Evolutionary conservation across 169 alveolate species (phyloP), one percentile per base, ranked within the genome.

Genomic region (Toxoplasma gondii): DNA sequence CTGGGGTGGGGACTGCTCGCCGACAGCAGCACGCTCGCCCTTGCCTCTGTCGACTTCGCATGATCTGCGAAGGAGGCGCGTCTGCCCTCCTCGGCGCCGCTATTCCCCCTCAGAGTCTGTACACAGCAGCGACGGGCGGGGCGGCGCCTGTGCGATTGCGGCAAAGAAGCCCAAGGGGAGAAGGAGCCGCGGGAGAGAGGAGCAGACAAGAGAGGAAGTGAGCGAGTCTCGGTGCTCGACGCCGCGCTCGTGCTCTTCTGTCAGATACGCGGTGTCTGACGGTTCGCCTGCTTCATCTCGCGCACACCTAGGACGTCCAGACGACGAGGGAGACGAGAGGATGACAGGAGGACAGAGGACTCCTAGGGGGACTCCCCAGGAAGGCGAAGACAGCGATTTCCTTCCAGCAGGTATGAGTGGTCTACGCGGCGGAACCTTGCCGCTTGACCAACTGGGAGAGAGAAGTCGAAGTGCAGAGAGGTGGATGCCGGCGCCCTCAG

Each of bases 21-120:
- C 58, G 58, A 12, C 58, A 4, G 58, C 22, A 4, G 22, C 58
- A 12, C 58, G 12, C 12, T 49, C 58, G 22, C 58, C 58, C 22
- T 12, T 4, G 12, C 58, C 58, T 4, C 58, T 49, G 58, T 49
- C 58, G 58, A 12, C 22, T 49, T 49, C 34, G n/a, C 74, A 27
- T 19, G 74, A 64, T 4, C 74, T 64, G 4, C 74, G 74, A 16
- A 64, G 74, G 22, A 64, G 74, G 74, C 74, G 74, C 74, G 74
- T 27, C n/a, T 64, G 74, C 74, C 74, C 74, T 64, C 74, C 74
- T 64, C 74, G 74, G 24, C 74, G n/a, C 74, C 74, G 74, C 34
- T 64, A 64, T 27, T 64, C 74, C 7, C 74, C 74, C 31, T 64
- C 74, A 31, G 74, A 64, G 24, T 64, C 74, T 7, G 34, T 27